Base-by-base conservation (phyloP, 148 eudicot genomes). In the Vaccinium macrocarpon region DNA sequence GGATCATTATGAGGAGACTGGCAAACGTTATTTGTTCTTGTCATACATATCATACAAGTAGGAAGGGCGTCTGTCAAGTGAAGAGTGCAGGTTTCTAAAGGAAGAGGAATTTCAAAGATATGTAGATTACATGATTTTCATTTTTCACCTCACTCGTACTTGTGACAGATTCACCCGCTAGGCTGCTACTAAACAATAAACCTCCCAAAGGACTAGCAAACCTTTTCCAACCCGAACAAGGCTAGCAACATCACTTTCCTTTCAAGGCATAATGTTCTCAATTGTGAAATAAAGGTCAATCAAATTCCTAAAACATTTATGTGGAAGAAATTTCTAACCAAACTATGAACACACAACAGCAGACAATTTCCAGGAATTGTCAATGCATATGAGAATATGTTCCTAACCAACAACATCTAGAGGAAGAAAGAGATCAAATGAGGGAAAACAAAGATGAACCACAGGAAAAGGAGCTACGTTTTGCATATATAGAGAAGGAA, bases 401-500 rank as follows among this genome's bases (percentile, higher is more conserved):
- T 79, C 50, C 72, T 15, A 77, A 76, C 46, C 38, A 35, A 81
- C 27, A n/a, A 32, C 7, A 48, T 62, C 16, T 21, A 42, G 32
- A 64, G 38, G 38, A 29, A 7, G 7, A 66, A 62, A 19, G 38
- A 14, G 15, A 15, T 64, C 42, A 81, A 81, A 16, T 5, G 16
- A 32, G 10, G 81, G 25, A 25, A 76, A 25, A 19, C 78, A 46
- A 70, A 84, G 12, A 74, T 81, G 50, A 80, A 35, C 6, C 25
- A 62, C 48, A 82, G 51, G 14, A 83, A 80, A 80, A 35, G 70
- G 32, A 55, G 16, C 32, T 87, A 91, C 91, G 80, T 84, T 88
- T 87, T 76, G 80, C 76, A 85, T 82, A 84, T 78, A 70, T 66
- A n/a, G 55, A 80, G 73, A 84, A 52, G 57, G 85, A 85, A 84